A percentile compares a stretch with the other conserved stretches of the same genome.
These are phyloP conservation scores for Forsythia viridissima DNA, from an alignment of 257 asterid species.

Conservation along the genomic window DNA sequence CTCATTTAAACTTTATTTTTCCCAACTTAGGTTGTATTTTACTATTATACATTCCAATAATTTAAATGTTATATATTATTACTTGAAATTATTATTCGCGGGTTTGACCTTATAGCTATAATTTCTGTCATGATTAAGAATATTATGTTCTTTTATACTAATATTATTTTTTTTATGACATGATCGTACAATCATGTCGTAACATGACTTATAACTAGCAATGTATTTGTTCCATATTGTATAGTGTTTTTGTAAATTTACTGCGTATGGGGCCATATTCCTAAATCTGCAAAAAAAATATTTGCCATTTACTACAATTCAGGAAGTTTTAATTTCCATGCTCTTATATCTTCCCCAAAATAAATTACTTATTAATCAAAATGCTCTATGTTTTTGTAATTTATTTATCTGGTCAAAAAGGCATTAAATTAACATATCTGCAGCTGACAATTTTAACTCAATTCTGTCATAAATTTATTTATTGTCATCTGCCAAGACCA, in stretches of 20 bases:
- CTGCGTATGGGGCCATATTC: background rate
- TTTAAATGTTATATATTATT: background rate
- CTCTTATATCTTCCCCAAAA: background rate
- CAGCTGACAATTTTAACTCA: slow-evolving; percentile 41
- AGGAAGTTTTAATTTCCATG: background rate
- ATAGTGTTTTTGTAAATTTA: too few species aligned
- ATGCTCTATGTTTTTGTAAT: background rate
- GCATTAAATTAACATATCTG: slow-evolving; percentile 28
- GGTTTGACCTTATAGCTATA: background rate
- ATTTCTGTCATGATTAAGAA: background rate
- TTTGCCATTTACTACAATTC: background rate
- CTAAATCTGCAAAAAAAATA: too few species aligned
- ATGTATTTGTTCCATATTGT: background rate
- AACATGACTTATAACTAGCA: background rate
- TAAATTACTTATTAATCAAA: background rate
- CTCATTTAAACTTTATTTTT: background rate
- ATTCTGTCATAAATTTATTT: slow-evolving; percentile 36
- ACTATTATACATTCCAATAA: too few species aligned
- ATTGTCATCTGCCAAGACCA: slow-evolving; percentile 61
- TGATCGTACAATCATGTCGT: background rate
- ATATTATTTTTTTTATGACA: background rate
- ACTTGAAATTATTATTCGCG: background rate
- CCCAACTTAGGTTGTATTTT: background rate
- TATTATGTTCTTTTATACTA: background rate
- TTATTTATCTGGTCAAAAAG: slow-evolving; percentile 12